phyloP scores from a whole-genome alignment of 345 rosid genomes.

The Lenwebbia sp. region DNA sequence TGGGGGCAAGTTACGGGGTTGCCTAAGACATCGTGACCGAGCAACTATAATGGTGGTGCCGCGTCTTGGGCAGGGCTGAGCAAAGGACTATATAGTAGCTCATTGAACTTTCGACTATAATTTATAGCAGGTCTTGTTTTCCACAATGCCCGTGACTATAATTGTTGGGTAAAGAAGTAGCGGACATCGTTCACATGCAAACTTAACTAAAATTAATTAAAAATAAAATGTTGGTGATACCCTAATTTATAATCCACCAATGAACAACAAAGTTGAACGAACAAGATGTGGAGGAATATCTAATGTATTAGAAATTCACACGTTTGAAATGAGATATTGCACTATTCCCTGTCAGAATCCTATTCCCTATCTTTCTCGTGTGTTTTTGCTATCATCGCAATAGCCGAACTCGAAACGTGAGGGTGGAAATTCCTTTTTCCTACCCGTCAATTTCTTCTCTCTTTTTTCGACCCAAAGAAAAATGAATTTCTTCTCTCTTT shows the following conservation, averaged over 20 bases:
- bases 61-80: neutral
- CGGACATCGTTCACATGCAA: neutral
- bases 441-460: neutral
- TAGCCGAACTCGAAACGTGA: neutral
- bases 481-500: neutral
- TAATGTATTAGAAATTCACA: neutral
- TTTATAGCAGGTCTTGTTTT: neutral
- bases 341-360: neutral
- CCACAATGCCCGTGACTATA: neutral
- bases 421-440: neutral
- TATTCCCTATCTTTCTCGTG: neutral
- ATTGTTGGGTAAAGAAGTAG: neutral
- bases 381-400: neutral
- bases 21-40: neutral
- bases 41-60: too few relatives aligned
- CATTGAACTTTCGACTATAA: neutral
- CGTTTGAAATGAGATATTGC: neutral
- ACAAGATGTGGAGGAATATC: neutral
- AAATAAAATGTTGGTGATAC: neutral
- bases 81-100: neutral
- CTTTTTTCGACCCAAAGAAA: neutral
- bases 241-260: neutral
- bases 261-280: neutral
- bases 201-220: neutral
- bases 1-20: too few relatives aligned